These are phyloP conservation scores for Hymenoscyphus salicellus DNA, from an alignment of 2,329 filamentous ascomycete genomes.

Conservation along the genomic window DNA sequence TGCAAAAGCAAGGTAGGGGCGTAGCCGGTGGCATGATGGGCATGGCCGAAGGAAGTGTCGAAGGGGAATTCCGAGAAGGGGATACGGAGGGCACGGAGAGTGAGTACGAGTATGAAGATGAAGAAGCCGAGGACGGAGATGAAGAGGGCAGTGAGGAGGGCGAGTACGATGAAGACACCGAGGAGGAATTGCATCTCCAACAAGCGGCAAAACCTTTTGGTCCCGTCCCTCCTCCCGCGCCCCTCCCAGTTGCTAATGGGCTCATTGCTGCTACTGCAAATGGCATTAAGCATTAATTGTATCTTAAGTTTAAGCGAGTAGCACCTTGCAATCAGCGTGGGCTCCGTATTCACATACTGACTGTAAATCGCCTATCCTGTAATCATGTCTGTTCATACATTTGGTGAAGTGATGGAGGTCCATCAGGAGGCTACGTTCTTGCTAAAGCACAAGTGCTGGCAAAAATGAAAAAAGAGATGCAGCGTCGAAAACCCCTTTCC, in stretches of 20 bases:
- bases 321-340: not conserved
- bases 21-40: conserved; percentile 63
- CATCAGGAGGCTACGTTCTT: not conserved
- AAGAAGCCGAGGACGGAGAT: conserved; percentile 60
- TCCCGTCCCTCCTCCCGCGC: conserved; percentile 34
- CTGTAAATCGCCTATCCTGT: not conserved
- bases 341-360: conserved; percentile 5
- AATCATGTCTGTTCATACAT: not conserved
- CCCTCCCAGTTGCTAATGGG: conserved; percentile 28
- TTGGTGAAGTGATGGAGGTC: not conserved
- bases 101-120: conserved; percentile 62
- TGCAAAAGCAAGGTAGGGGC: conserved; percentile 91
- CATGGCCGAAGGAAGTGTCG: conserved; percentile 54
- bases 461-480: no score
- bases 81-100: conserved; percentile 56
- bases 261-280: conserved; percentile 21
- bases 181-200: conserved; percentile 35
- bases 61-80: conserved; percentile 55
- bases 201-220: conserved; percentile 33
- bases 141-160: conserved; percentile 42
- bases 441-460: not conserved
- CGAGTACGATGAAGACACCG: conserved; percentile 47
- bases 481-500: no score
- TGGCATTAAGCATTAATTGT: conserved; percentile 32
- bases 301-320: conserved; percentile 5